A percentile compares a stretch with the other conserved stretches of the same genome.
phyloP scores from a whole-genome alignment of 2,329 filamentous ascomycete species.

The Fusarium odoratissimum region DNA sequence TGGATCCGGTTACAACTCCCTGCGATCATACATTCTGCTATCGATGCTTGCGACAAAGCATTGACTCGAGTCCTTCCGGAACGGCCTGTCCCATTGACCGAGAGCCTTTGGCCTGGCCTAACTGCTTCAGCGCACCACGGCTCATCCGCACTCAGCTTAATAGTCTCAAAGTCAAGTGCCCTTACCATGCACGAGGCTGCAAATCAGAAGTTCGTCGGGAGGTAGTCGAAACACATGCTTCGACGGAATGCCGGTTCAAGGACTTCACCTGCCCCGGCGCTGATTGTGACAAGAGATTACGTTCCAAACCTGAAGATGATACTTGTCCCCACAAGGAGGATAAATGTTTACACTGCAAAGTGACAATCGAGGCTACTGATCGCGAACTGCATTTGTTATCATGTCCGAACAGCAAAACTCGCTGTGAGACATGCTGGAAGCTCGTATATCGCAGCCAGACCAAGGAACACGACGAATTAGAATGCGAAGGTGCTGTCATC shows the following conservation, averaged over 20 bases:
- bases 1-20: conserved; percentile 69
- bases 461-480: conserved; percentile 58
- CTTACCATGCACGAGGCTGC: conserved; percentile 64
- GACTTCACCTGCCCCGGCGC: conserved; percentile 66
- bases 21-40: conserved; percentile 76
- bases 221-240: conserved; percentile 66
- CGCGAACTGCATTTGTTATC: conserved; percentile 50
- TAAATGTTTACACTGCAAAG: conserved; percentile 66
- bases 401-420: conserved; percentile 60
- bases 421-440: conserved; percentile 62
- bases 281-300: conserved; percentile 63
- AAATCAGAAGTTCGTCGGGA: conserved; percentile 62
- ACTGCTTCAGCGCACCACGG: conserved; percentile 56
- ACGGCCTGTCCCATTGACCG: conserved; percentile 69
- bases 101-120: conserved; percentile 53
- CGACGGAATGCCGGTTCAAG: conserved; percentile 66
- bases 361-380: conserved; percentile 59
- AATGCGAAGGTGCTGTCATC: conserved; percentile 63
- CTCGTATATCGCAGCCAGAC: conserved; percentile 59
- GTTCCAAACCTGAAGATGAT: conserved; percentile 61
- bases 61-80: conserved; percentile 54
- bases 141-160: conserved; percentile 72
- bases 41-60: conserved; percentile 62
- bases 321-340: conserved; percentile 66
- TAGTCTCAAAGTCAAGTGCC: conserved; percentile 68